These are phyloP conservation scores for Salix udensis DNA, from an alignment of 345 rosid species.

Conservation along the genomic window DNA sequence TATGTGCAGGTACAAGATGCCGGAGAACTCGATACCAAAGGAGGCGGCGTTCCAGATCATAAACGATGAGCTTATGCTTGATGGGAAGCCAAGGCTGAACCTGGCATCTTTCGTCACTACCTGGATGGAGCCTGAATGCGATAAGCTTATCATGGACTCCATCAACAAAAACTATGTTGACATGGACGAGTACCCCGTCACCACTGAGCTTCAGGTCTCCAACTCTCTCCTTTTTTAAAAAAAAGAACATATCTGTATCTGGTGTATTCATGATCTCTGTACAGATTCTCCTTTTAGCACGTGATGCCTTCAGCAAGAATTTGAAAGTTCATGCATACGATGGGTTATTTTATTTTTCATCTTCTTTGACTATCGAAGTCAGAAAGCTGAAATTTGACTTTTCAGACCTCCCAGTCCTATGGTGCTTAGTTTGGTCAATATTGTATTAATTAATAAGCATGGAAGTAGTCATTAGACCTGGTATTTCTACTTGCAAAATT, in stretches of 20 bases:
- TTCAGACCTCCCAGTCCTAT: neutral
- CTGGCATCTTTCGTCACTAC: conserved; percentile 90
- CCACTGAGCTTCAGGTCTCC: conserved; percentile 80
- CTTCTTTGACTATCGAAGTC: neutral
- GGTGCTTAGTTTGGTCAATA: neutral
- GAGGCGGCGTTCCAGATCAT: conserved; percentile 95
- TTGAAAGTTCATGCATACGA: neutral
- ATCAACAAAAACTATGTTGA: conserved; percentile 91
- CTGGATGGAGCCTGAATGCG: conserved; percentile 97
- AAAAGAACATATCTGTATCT: neutral
- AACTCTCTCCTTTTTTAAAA: too few species aligned
- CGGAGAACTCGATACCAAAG: conserved; percentile 83
- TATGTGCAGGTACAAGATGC: conserved; percentile 57
- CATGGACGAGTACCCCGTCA: conserved; percentile 96
- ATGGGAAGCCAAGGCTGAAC: conserved; percentile 87
- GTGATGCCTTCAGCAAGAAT: neutral
- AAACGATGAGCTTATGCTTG: conserved; percentile 79
- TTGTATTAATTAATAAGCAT: neutral
- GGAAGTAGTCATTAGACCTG: neutral
- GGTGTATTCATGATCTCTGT: neutral
- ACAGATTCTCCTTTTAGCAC: neutral
- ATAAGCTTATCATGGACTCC: conserved; percentile 84
- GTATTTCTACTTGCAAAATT: neutral
- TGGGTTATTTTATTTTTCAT: neutral
- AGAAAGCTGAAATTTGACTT: neutral